phyloP scores from a whole-genome alignment of 371 early-diverging fungal species.

The Blastocladiella emersonii region DNA sequence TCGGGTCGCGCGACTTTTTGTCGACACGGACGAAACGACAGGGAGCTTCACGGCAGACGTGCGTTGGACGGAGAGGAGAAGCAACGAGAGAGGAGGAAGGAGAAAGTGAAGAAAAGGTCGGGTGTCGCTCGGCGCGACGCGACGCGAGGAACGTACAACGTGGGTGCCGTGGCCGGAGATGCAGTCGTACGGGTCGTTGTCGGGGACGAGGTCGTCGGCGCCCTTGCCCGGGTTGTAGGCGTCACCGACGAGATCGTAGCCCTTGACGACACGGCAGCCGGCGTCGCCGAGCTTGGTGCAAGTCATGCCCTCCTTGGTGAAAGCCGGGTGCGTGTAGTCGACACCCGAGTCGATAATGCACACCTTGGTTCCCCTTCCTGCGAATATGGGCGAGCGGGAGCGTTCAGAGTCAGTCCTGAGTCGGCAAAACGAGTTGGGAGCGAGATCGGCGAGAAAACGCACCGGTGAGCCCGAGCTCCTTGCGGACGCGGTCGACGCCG shows the following conservation, averaged over 20 bases:
- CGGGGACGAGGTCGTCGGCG: conserved; percentile 9
- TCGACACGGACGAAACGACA: too few relatives aligned
- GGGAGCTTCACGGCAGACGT: too few relatives aligned
- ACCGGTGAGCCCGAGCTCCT: conserved; percentile 14
- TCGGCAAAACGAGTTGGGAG: too few relatives aligned
- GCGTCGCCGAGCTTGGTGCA: conserved; percentile 21
- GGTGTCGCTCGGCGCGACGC: too few relatives aligned
- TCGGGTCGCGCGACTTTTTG: too few relatives aligned
- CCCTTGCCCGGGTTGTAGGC: conserved; percentile 12
- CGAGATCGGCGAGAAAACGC: too few relatives aligned
- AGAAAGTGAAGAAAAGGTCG: too few relatives aligned
- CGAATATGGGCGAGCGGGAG: too few relatives aligned
- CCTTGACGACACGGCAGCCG: conserved; percentile 32
- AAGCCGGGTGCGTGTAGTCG: conserved; percentile 6
- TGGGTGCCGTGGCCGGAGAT: not conserved
- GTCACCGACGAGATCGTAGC: conserved; percentile 19
- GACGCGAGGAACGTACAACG: too few relatives aligned
- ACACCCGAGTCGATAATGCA: conserved; percentile 10
- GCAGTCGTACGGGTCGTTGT: not conserved
- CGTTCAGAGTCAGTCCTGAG: too few relatives aligned
- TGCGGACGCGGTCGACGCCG: not conserved
- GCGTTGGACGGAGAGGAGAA: too few relatives aligned
- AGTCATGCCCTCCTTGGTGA: not conserved
- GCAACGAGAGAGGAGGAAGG: too few relatives aligned
- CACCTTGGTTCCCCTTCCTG: conserved; percentile 5